These are phyloP conservation scores for Pseudocercospora fijiensis DNA, from an alignment of 2,329 filamentous ascomycete genomes.

Conservation along the genomic window DNA sequence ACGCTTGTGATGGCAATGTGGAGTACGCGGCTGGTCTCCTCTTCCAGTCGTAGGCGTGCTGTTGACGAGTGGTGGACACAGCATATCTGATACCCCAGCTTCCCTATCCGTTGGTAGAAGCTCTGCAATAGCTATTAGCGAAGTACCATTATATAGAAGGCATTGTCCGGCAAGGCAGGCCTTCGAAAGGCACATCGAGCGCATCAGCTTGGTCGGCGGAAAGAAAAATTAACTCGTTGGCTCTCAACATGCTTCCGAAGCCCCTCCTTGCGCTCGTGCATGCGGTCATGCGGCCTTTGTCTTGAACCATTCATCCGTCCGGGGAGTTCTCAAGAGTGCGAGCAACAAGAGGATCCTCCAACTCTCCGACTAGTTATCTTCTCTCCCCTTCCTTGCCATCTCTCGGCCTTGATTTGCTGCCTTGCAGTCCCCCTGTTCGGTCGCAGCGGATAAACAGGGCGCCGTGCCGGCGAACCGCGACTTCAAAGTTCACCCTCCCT, in stretches of 20 bases:
- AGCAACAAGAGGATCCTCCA: too few relatives aligned
- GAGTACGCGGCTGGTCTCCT: slow-evolving; percentile 84
- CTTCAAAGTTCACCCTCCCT: neutral
- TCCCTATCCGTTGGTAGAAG: slow-evolving; percentile 3
- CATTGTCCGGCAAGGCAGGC: neutral
- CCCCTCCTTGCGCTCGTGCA: neutral
- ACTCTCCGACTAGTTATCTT: neutral
- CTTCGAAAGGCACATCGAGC: neutral
- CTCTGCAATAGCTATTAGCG: neutral
- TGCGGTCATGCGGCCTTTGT: neutral
- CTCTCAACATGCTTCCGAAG: neutral
- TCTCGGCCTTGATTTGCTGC: neutral
- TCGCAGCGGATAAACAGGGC: neutral
- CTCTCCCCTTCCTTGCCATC: neutral
- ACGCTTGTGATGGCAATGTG: slow-evolving; percentile 80
- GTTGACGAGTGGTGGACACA: neutral
- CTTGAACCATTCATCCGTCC: too few relatives aligned
- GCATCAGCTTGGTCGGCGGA: neutral
- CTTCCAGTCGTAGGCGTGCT: slow-evolving; percentile 42
- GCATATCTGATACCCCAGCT: slow-evolving; percentile 12
- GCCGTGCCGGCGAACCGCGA: neutral
- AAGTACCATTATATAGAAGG: slow-evolving; percentile 2
- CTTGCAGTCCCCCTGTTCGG: neutral
- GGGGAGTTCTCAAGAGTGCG: too few relatives aligned
- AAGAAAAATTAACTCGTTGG: neutral